phyloP scores from a whole-genome alignment of 129 eudicot genomes.

The Ambrosia trifida region DNA sequence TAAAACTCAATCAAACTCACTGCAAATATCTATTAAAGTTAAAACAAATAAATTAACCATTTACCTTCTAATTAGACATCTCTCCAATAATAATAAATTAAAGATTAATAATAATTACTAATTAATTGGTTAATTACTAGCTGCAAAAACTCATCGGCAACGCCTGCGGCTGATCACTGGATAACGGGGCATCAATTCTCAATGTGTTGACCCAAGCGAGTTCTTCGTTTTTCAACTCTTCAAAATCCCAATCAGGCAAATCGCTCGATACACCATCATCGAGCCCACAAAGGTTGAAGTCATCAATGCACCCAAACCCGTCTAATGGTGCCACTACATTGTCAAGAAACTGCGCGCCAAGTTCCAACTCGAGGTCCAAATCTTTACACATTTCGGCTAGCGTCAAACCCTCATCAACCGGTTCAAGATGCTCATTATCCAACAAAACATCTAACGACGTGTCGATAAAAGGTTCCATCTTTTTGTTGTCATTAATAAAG shows the following conservation, averaged over 20 bases:
- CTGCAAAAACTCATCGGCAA: constrained; percentile 60
- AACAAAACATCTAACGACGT: not conserved
- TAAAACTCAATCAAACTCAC: not conserved
- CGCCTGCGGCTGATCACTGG: not conserved
- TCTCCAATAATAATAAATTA: constrained; percentile 2
- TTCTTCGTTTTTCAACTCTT: constrained; percentile 58
- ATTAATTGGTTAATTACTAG: constrained; percentile 17
- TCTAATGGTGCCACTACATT: constrained; percentile 38
- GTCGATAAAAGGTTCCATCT: constrained; percentile 7
- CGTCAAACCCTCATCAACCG: constrained; percentile 37
- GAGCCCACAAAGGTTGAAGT: constrained; percentile 46
- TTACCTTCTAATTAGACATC: not conserved
- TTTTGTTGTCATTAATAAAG: not conserved
- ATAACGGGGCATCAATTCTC: constrained; percentile 33
- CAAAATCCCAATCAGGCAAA: constrained; percentile 56
- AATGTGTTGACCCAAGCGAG: constrained; percentile 53
- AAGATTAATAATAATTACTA: not conserved
- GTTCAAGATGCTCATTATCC: constrained; percentile 13
- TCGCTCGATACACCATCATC: constrained; percentile 32
- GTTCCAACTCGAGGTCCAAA: constrained; percentile 46
- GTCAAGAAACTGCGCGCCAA: constrained; percentile 36
- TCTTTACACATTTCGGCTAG: constrained; percentile 44
- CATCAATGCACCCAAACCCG: constrained; percentile 42
- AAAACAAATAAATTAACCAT: constrained; percentile 22
- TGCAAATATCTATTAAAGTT: not conserved